Base-by-base conservation (phyloP, 148 eudicot genomes). In the Persicaria maculosa region DNA sequence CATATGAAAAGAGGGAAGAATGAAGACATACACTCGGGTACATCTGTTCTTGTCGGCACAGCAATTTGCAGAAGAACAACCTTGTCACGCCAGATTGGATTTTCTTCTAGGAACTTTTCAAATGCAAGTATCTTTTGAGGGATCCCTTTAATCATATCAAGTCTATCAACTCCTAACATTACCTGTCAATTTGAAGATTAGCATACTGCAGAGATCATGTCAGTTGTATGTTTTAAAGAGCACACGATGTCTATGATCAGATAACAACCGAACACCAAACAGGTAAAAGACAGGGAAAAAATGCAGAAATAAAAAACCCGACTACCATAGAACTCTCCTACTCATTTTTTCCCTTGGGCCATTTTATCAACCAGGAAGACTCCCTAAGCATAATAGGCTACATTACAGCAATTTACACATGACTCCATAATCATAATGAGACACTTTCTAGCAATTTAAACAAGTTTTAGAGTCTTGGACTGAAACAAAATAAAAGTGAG, bases 71-170 rank as follows among this genome's bases (percentile, higher is more conserved):
- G 88, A 75, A 95, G 87, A 81, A 92, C 97, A 44, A 95, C 98
- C 88, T 85, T 90, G 79, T 95, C 96, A 17, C 81, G 87, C 98
- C 96, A 92, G 75, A 52, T 47, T 20, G 88, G 81, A 74, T 89
- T 88, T 84, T 95, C 98, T 81, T 95, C 98, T 7, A 95, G 85
- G 79, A 95, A 95, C 76, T 95, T 95, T 72, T 95, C 98, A 76
- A 95, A 95, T 68, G 98, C 98, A 52, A 92, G 85, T 76, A 95
- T 85, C 86, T 95, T 95, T 72, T 95, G 98, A 36, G 98, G 98
- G 74, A 95, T 95, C 83, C 98, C 97, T 82, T 95, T 95, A 20
- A 95, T 95, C 97, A 91, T 95, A 86, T 95, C 98, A 75, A 95
- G 98, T 69, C 98, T 97, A 79, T 95, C 98, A 77, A 95, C 98